Conservation (phyloP, 108 stramenopile genomes). For the Stephanodiscus triporus region DNA sequence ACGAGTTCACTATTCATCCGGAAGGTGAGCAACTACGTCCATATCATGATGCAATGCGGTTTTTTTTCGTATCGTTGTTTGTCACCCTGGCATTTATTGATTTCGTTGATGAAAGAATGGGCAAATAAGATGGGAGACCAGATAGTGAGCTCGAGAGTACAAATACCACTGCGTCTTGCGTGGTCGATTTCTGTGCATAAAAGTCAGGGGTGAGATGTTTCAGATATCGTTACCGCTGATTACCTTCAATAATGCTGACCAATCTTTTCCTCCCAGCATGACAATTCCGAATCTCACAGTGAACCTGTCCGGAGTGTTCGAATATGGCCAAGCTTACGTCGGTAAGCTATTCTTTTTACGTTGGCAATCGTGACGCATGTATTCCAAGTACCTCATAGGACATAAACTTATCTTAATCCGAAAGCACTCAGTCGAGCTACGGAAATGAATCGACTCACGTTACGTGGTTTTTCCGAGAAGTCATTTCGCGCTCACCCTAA, state of each 20-base stretch:
- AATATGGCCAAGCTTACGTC: conserved; percentile 91
- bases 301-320: conserved; percentile 82
- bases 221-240: not conserved
- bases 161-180: conserved; percentile 73
- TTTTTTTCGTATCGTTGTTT: not conserved
- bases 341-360: not conserved
- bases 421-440: conserved; percentile 83
- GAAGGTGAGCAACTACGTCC: conserved; percentile 16
- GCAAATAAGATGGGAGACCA: conserved; percentile 48
- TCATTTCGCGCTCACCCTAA: conserved; percentile 58
- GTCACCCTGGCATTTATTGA: not conserved
- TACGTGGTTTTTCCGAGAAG: conserved; percentile 61
- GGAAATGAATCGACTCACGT: conserved; percentile 50
- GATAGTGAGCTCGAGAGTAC: conserved; percentile 43
- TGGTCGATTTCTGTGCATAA: conserved; percentile 88
- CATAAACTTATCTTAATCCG: not conserved
- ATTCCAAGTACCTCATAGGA: too few species aligned
- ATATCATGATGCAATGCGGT: not conserved
- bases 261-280: conserved; percentile 28
- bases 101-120: conserved; percentile 17
- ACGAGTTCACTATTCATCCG: conserved; percentile 47
- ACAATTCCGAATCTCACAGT: conserved; percentile 79
- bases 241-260: not conserved
- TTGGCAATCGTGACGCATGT: too few species aligned
- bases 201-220: conserved; percentile 56